Conservation (phyloP, 805 yeast species). For the Nakazawaea populi region DNA sequence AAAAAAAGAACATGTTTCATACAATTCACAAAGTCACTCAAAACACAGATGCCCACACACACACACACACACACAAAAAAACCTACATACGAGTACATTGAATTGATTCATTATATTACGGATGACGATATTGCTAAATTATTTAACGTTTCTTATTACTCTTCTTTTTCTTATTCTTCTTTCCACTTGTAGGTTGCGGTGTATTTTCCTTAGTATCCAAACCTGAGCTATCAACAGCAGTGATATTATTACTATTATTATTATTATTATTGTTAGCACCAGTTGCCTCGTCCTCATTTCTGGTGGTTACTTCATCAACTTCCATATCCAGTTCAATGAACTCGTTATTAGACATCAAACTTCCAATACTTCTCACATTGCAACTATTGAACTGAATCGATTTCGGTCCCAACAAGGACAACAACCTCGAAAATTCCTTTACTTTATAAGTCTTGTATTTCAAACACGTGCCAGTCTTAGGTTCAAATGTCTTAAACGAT, state of each 20-base stretch:
- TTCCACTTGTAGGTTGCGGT: conserved; percentile 1
- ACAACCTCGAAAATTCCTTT: conserved; percentile 69
- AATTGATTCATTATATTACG: no score
- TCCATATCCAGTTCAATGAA: background rate
- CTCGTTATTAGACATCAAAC: conserved; percentile 7
- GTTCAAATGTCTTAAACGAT: conserved; percentile 59
- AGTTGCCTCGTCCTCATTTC: background rate
- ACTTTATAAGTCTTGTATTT: conserved; percentile 51
- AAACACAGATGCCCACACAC: no score
- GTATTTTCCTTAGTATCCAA: conserved; percentile 8
- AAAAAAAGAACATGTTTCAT: no score
- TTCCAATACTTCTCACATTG: conserved; percentile 8
- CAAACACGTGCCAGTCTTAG: conserved; percentile 57
- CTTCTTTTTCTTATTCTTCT: conserved; percentile 4
- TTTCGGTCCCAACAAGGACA: conserved; percentile 69
- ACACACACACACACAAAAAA: no score
- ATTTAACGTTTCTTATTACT: conserved; percentile 6
- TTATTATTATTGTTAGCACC: background rate
- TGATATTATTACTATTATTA: background rate
- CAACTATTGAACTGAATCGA: conserved; percentile 39
- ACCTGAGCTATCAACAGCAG: conserved; percentile 2
- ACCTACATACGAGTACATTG: no score
- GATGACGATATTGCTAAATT: background rate
- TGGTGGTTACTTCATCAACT: background rate
- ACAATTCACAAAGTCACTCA: no score